phyloP scores from a whole-genome alignment of 2,329 filamentous ascomycete species.

The Ceratocystis huliohia region DNA sequence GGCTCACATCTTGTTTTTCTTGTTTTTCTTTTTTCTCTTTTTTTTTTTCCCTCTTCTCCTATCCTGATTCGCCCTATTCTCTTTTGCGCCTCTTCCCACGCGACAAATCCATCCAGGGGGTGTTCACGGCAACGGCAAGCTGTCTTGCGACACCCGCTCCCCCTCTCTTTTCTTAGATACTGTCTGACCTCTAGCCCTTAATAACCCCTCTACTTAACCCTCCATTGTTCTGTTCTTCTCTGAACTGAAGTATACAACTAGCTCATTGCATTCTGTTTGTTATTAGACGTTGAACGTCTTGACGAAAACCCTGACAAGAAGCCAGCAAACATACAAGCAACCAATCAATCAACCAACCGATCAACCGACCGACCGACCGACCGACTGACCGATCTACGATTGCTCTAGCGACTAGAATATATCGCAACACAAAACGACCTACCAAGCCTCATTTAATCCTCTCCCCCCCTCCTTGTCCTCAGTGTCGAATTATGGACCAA shows the following conservation, averaged over 20 bases:
- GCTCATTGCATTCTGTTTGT: not conserved
- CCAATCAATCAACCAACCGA: not conserved
- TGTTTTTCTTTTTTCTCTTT: not conserved
- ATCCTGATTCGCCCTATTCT: not conserved
- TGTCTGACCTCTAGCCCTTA: not conserved
- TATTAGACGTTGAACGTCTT: not conserved
- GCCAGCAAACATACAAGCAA: not conserved
- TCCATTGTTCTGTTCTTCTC: no score
- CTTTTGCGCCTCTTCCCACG: slow-evolving; percentile 3
- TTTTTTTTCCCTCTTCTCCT: not conserved
- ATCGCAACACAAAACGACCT: not conserved
- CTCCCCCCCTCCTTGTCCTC: no score
- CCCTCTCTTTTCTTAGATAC: not conserved
- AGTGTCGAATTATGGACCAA: slow-evolving; percentile 42
- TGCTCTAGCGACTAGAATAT: not conserved
- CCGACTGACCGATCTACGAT: not conserved
- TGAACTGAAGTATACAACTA: not conserved
- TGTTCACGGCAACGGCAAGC: not conserved
- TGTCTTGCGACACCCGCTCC: slow-evolving; percentile 12
- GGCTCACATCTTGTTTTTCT: not conserved
- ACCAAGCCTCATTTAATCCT: not conserved
- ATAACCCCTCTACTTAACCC: not conserved
- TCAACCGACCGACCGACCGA: not conserved
- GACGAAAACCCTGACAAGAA: not conserved
- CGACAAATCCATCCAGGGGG: slow-evolving; percentile 7